phyloP scores from a whole-genome alignment of 1,284 basidiomycete genomes.

The Amylostereum chailletii region DNA sequence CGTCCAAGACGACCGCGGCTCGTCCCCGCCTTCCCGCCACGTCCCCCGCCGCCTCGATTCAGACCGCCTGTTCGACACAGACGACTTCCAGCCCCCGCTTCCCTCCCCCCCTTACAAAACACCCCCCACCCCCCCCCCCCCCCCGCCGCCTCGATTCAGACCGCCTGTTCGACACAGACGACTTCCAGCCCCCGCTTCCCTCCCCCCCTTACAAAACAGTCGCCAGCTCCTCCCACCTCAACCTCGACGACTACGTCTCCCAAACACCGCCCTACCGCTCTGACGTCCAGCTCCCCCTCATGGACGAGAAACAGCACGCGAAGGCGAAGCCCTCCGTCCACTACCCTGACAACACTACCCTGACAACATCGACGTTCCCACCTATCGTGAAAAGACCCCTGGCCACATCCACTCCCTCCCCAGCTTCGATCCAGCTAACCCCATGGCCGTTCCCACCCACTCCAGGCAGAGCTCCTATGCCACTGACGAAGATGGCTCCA shows the following conservation, averaged over 20 bases:
- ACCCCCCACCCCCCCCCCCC: constrained; percentile 6
- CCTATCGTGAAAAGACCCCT: constrained; percentile 7
- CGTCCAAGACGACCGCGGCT: too few relatives aligned
- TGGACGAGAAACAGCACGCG: constrained; percentile 15
- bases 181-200: constrained; percentile 18
- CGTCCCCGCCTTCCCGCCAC: too few relatives aligned
- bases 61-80: background rate
- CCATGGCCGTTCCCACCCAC: constrained; percentile 6
- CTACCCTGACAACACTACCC: constrained; percentile 44
- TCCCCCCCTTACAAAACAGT: constrained; percentile 24
- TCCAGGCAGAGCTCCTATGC: constrained; percentile 39
- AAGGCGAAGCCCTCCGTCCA: constrained; percentile 36
- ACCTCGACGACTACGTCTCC: constrained; percentile 16
- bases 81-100: constrained; percentile 1
- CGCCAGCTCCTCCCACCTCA: constrained; percentile 19
- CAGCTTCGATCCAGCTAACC: constrained; percentile 19
- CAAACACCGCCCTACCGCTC: constrained; percentile 19
- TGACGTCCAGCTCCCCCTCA: constrained; percentile 15
- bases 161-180: constrained; percentile 18
- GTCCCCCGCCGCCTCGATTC: too few relatives aligned
- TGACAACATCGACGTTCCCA: constrained; percentile 25
- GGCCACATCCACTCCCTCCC: constrained; percentile 11
- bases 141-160: constrained; percentile 7
- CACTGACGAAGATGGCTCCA: constrained; percentile 52
- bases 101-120: background rate